Evolutionary conservation across 345 rosid species (phyloP).

Genomic region (Tarenaya hassleriana): DNA sequence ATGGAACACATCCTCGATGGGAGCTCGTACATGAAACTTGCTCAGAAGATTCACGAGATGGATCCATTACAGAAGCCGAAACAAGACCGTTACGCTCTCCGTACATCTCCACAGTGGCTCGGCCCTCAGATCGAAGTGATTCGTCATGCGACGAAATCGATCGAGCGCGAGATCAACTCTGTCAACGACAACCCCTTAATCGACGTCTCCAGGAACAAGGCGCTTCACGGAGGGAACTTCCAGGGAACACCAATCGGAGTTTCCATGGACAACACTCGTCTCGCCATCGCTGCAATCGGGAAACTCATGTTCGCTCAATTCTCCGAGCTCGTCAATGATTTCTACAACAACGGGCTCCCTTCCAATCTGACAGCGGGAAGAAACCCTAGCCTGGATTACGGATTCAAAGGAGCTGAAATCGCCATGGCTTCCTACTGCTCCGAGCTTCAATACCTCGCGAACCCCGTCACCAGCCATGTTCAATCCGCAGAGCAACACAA

Average conservation of each 20-base stretch:
- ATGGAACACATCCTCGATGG: constrained; percentile 59
- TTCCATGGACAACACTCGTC: constrained; percentile 59
- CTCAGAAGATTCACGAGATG: constrained; percentile 40
- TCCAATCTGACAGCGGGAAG: constrained; percentile 61
- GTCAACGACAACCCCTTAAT: no score
- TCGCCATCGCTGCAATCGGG: constrained; percentile 64
- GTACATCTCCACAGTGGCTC: no score
- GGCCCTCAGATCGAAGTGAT: constrained; percentile 59
- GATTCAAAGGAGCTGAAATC: constrained; percentile 71
- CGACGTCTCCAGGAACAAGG: constrained; percentile 61
- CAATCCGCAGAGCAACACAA: constrained; percentile 65
- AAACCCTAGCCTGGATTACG: constrained; percentile 71
- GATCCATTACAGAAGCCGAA: constrained; percentile 55
- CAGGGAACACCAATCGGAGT: constrained; percentile 74
- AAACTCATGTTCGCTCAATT: no score
- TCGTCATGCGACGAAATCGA: constrained; percentile 42
- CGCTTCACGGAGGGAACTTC: constrained; percentile 65
- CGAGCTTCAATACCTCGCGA: constrained; percentile 57
- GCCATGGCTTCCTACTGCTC: constrained; percentile 72
- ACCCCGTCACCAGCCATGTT: constrained; percentile 61
- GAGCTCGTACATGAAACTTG: constrained; percentile 46
- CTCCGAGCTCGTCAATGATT: no score
- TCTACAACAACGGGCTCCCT: constrained; percentile 73
- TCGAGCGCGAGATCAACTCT: constrained; percentile 62
- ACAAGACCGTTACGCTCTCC: constrained; percentile 49